These are phyloP conservation scores for Populus hybrid DNA, from an alignment of 441 rosid genomes.

Conservation along the genomic window DNA sequence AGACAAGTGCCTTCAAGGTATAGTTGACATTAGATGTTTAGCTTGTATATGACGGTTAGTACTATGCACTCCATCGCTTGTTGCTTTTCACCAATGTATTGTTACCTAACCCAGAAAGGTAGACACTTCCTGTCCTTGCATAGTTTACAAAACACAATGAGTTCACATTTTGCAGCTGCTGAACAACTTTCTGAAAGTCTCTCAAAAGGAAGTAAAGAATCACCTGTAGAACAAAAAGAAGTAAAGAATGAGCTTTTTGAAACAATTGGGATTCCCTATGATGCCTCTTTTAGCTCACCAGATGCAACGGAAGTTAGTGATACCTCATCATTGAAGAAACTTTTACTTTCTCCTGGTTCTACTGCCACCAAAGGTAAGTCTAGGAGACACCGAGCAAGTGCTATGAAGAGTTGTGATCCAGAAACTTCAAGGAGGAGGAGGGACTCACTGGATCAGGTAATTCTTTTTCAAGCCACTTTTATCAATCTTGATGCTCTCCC, in stretches of 20 bases:
- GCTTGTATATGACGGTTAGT: neutral
- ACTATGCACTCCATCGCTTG: neutral
- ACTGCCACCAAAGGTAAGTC: slow-evolving; percentile 54
- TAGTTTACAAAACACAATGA: slow-evolving; percentile 68
- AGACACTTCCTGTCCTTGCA: slow-evolving; percentile 69
- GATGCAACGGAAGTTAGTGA: slow-evolving; percentile 42
- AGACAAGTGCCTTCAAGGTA: slow-evolving; percentile 76
- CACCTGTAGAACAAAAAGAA: slow-evolving; percentile 58
- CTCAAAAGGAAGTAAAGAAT: slow-evolving; percentile 74
- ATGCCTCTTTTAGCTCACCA: slow-evolving; percentile 76
- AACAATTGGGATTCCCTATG: slow-evolving; percentile 79
- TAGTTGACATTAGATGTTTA: neutral
- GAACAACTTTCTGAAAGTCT: slow-evolving; percentile 86
- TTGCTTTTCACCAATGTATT: neutral
- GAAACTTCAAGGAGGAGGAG: slow-evolving; percentile 89
- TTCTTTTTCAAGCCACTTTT: neutral
- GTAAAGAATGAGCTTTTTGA: slow-evolving; percentile 85
- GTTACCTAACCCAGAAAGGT: slow-evolving; percentile 18
- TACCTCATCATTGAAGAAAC: slow-evolving; percentile 41
- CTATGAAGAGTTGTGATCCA: slow-evolving; percentile 50
- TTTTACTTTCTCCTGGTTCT: slow-evolving; percentile 51
- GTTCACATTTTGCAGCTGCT: slow-evolving; percentile 81
- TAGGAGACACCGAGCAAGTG: neutral
- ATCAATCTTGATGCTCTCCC: slow-evolving; percentile 4
- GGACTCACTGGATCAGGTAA: slow-evolving; percentile 80